These are phyloP conservation scores for Pueraria montana DNA, from an alignment of 306 rosid genomes.

Conservation along the genomic window DNA sequence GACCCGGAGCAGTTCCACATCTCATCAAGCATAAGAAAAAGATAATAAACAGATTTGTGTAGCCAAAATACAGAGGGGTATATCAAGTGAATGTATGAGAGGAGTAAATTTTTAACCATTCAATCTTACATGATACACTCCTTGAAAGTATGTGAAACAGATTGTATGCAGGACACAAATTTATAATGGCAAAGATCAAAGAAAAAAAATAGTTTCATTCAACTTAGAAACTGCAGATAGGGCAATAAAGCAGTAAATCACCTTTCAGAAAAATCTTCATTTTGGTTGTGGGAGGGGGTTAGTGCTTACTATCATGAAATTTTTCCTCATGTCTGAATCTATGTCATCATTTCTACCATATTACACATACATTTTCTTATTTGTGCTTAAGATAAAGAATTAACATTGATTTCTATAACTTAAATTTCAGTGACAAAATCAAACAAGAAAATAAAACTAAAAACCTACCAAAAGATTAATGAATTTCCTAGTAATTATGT, in stretches of 20 bases:
- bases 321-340: not conserved
- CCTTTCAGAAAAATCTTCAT: not conserved
- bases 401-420: conserved; percentile 24
- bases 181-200: not conserved
- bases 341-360: not conserved
- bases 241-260: not conserved
- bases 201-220: not conserved
- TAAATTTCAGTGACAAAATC: conserved; percentile 23
- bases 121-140: not conserved
- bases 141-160: not conserved
- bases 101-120: conserved; percentile 3
- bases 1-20: not conserved
- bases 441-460: conserved; percentile 15
- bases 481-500: conserved; percentile 4
- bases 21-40: conserved; percentile 1
- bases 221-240: conserved; percentile 1
- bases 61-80: not conserved
- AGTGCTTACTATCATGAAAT: not conserved
- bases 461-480: not conserved
- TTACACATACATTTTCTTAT: not conserved
- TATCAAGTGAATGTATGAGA: not conserved
- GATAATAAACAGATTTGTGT: not conserved
- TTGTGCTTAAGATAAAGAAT: not conserved
- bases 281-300: not conserved
- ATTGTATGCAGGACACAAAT: not conserved